Base-by-base conservation (phyloP, 2,329 filamentous ascomycete genomes). In the Verruconis gallopava region DNA sequence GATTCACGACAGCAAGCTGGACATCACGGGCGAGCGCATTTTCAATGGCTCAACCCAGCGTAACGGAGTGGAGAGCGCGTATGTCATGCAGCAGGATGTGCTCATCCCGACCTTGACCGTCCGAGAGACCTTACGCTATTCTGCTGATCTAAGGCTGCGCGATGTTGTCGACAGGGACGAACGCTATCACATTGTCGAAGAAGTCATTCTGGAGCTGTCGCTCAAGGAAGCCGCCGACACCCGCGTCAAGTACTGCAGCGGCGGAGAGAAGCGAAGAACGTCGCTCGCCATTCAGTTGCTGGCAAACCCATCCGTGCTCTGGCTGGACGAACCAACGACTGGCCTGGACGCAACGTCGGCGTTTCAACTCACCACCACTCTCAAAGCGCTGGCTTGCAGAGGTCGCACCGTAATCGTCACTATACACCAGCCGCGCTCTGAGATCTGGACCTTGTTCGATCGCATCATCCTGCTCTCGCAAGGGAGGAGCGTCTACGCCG, bases 201-300 rank as follows among this genome's bases (percentile, higher is more conserved):
- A 83, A 49, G 81, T 86, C 17, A 85, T 88, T 35, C 61, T 81
- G 5, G 81, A 88, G 51, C 61, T 88, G 2, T 79, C 81, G 0
- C 57, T 88, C 32, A 85, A 85, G 55, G 81, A 86, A 49, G 85
- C 82, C 44, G 81, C 81, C 18, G 65, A 85, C 48, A 88, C 82
- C 0, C 66, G 77, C 5, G 81, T 88, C 40, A 78, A 81, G 36
- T 82, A 81, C 0, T 86, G 82, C 51, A 85, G 80, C 36, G 82
- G 83, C 0, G 83, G 82, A 3, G 83, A 88, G 56, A 86, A 85
- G 63, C 68, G 82, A 47, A 66, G 82, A 21, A 80, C 79, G 0
- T 85, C 79, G 47, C 82, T 88, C 37, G 82, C 81, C 2, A 81
- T 88, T 3, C 82, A 86, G 52, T 66, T 88, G 43, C 64, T 88